Base-by-base conservation (phyloP, 257 asterid genomes). In the Penstemon davidsonii region DNA sequence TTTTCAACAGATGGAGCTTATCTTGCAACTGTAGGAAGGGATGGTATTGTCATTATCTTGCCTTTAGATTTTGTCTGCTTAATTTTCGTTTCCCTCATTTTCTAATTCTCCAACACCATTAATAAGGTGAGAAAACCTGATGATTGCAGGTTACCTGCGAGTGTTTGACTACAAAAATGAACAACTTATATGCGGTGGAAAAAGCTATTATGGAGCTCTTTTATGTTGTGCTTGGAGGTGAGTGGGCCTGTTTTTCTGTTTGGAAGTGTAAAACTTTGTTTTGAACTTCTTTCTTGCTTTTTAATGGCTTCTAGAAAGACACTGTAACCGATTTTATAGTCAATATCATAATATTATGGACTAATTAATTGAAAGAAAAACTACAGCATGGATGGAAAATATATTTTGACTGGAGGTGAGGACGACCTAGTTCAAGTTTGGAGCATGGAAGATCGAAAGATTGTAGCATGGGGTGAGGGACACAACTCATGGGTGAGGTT, bases 401-500 rank as follows among this genome's bases (percentile, higher is more conserved):
- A 94, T 87, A 82, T 94, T 64, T 81, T 94, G 86, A 85, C 99
- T 49, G 99, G 99, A 76, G 99, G 99, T 37, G 99, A 94, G 85
- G 99, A 94, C 74, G 99, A 94, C 81, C 87, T 91, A 55, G 99
- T 94, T 78, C 99, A 94, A 80, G 99, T 94, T 73, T 94, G 99
- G 99, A 91, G 99, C 68, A 87, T 94, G 97, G 99, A 88, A 57
- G 96, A 91, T 53, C 87, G 96, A 13, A 94, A 90, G 73, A 80
- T 94, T 84, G 96, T 94, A 42, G 99, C 99, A 15, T 94, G 97
- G 97, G 99, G 99, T 5, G 99, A 91, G 87, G 99, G 99, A 55
- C 99, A 94, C 76, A 91, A 82, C 75, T 94, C 99, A 54, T 94
- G 99, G 99, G 99, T 91, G 78, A 87, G 96, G 79, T 75, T 53